A percentile compares a stretch with the other conserved stretches of the same genome.
Evolutionary conservation across 2,329 filamentous ascomycete genomes (phyloP).

Genomic region (Aspergillus oerlinghausenensis): DNA sequence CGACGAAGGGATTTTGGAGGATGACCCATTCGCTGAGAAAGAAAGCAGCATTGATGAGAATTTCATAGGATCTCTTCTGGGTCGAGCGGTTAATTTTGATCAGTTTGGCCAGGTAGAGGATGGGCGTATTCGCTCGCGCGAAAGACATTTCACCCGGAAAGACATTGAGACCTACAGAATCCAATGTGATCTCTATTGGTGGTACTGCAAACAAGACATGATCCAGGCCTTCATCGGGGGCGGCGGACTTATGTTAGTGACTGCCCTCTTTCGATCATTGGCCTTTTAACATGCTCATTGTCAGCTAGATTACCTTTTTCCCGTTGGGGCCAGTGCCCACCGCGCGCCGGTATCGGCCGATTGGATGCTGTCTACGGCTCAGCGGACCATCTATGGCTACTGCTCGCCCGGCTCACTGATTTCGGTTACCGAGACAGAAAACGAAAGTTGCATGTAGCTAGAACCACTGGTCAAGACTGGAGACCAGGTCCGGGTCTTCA

Average conservation of each 20-base stretch:
- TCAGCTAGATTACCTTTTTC: conserved; percentile 67
- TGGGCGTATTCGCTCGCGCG: conserved; percentile 15
- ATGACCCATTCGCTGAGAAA: conserved; percentile 40
- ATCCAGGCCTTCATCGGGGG: conserved; percentile 88
- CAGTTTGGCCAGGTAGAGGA: conserved; percentile 50
- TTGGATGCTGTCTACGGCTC: conserved; percentile 79
- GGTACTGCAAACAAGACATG: conserved; percentile 90
- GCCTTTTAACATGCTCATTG: conserved; percentile 15
- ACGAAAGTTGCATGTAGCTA: conserved; percentile 68
- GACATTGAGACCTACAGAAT: conserved; percentile 79
- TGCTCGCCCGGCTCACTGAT: conserved; percentile 73
- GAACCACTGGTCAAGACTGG: conserved; percentile 55
- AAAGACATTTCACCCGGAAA: conserved; percentile 39
- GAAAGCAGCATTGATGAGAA: conserved; percentile 51
- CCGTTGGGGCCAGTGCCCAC: conserved; percentile 81
- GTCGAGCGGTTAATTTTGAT: conserved; percentile 55
- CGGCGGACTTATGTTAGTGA: conserved; percentile 73
- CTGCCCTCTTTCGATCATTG: neutral
- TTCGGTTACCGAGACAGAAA: conserved; percentile 73
- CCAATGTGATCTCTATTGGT: conserved; percentile 86
- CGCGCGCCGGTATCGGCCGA: conserved; percentile 72
- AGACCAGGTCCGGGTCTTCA: conserved; percentile 49
- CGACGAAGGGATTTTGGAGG: conserved; percentile 36
- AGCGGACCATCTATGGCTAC: conserved; percentile 78
- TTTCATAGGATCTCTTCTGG: conserved; percentile 56